phyloP scores from a whole-genome alignment of 108 stramenopile species.

The Nitzschia sp. region DNA sequence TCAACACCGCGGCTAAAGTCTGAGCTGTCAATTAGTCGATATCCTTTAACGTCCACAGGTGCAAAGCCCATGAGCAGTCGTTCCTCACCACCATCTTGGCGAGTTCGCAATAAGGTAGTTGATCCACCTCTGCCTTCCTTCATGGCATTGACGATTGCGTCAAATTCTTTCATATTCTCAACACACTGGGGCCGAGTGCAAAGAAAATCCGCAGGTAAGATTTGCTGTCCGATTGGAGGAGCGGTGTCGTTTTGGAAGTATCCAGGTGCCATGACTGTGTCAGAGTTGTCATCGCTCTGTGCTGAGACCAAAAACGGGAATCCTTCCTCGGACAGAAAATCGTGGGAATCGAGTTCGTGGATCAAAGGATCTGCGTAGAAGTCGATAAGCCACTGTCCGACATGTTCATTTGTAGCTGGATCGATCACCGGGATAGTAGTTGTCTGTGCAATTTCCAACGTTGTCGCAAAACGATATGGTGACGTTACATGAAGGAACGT shows the following conservation, averaged over 20 bases:
- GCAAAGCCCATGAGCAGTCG: conserved; percentile 34
- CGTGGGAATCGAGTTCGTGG: not conserved
- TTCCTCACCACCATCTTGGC: conserved; percentile 21
- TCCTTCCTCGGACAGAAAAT: conserved; percentile 2
- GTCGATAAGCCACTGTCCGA: conserved; percentile 12
- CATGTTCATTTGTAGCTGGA: conserved; percentile 13
- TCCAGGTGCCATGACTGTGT: conserved; percentile 20
- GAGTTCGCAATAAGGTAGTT: conserved; percentile 15
- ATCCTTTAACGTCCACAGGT: conserved; percentile 30
- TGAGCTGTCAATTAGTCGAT: conserved; percentile 26
- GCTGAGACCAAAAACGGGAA: conserved; percentile 16
- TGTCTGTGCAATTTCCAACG: conserved; percentile 9
- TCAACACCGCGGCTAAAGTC: conserved; percentile 43
- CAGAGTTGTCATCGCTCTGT: conserved; percentile 5
- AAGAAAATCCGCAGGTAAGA: not conserved
- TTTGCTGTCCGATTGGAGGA: conserved; percentile 7
- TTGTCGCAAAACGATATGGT: conserved; percentile 15
- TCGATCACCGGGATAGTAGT: conserved; percentile 24
- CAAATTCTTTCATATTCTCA: not conserved
- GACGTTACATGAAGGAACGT: conserved; percentile 7
- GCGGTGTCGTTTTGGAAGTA: conserved; percentile 1
- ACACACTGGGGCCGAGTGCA: conserved; percentile 3
- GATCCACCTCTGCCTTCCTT: conserved; percentile 22
- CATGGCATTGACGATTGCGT: conserved; percentile 24
- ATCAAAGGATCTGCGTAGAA: not conserved